phyloP scores from a whole-genome alignment of 345 rosid genomes.

The Cochlearia excelsa region DNA sequence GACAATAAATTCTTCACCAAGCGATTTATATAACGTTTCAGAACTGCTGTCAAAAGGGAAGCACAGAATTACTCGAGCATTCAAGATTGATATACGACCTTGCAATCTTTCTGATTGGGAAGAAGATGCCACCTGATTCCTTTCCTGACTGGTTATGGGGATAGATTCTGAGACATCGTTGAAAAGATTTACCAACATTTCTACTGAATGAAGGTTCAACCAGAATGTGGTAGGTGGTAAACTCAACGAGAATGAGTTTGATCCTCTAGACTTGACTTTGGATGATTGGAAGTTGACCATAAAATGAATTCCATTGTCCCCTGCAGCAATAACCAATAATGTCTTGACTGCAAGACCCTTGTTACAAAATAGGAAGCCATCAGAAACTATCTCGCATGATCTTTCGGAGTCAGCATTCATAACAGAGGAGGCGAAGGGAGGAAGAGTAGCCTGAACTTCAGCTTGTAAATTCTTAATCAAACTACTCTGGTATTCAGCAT shows the following conservation, averaged over 20 bases:
- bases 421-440: slow-evolving; percentile 41
- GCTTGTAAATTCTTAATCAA: slow-evolving; percentile 54
- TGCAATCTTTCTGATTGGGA: slow-evolving; percentile 48
- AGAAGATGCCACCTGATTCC: slow-evolving; percentile 32
- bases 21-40: slow-evolving; percentile 37
- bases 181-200: slow-evolving; percentile 52
- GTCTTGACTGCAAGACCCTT: slow-evolving; percentile 47
- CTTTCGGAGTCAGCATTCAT: slow-evolving; percentile 40
- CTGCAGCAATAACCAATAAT: slow-evolving; percentile 59
- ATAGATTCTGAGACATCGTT: slow-evolving; percentile 47
- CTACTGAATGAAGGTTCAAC: slow-evolving; percentile 59
- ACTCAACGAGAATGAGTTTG: slow-evolving; percentile 55
- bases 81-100: slow-evolving; percentile 54
- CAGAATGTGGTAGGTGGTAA: slow-evolving; percentile 66
- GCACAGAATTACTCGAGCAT: slow-evolving; percentile 71
- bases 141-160: slow-evolving; percentile 32
- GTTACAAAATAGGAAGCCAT: slow-evolving; percentile 40
- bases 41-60: slow-evolving; percentile 54
- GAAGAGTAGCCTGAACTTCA: slow-evolving; percentile 62
- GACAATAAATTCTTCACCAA: slow-evolving; percentile 66
- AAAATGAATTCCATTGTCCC: slow-evolving; percentile 47
- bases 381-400: slow-evolving; percentile 33
- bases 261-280: slow-evolving; percentile 39
- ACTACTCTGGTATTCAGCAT: slow-evolving; percentile 34
- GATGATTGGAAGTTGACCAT: slow-evolving; percentile 38